phyloP scores from a whole-genome alignment of 2,329 filamentous ascomycete species.

The Diaporthe ampelina region DNA sequence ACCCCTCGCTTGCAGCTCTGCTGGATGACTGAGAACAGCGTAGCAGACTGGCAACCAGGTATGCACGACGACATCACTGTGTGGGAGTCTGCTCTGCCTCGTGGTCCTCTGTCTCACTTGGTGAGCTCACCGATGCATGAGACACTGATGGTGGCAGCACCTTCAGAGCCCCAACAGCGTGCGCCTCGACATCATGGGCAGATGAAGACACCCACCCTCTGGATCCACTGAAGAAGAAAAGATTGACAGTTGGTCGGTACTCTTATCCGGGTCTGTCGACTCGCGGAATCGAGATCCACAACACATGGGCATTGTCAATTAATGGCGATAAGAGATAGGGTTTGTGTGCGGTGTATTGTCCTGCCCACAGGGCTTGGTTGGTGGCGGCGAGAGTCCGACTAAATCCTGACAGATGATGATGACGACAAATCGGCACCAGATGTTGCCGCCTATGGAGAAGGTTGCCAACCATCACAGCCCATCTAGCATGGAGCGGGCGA shows the following conservation, averaged over 20 bases:
- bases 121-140: conserved; percentile 1
- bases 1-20: conserved; percentile 14
- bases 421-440: conserved; percentile 32
- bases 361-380: conserved; percentile 21
- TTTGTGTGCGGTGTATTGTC: conserved; percentile 11
- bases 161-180: neutral
- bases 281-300: conserved; percentile 18
- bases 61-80: conserved; percentile 31
- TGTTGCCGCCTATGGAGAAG: conserved; percentile 19
- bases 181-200: conserved; percentile 29
- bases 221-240: conserved; percentile 15
- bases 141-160: conserved; percentile 7
- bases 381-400: conserved; percentile 26
- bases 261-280: conserved; percentile 9
- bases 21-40: neutral
- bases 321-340: conserved; percentile 21
- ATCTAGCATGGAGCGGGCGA: neutral
- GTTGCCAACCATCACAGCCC: conserved; percentile 26
- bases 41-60: neutral
- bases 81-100: conserved; percentile 9
- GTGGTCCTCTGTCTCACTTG: conserved; percentile 30
- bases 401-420: conserved; percentile 34
- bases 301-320: neutral
- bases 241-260: conserved; percentile 28
- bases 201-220: conserved; percentile 25